Conservation (phyloP, 164 flowering plant genomes). For the Annona squamosa region DNA sequence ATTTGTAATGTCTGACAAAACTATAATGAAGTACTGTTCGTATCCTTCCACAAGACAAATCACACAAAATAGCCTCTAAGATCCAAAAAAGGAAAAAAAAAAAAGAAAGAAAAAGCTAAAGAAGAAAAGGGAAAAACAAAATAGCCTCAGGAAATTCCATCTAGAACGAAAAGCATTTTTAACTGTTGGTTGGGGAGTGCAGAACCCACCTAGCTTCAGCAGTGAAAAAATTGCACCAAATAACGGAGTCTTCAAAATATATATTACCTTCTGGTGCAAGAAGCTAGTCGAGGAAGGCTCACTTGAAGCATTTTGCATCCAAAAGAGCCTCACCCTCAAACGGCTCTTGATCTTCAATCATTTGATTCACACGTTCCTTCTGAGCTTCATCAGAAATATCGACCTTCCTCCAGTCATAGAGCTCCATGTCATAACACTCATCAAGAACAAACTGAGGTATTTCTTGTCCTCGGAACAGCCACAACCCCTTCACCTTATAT, state of each 20-base stretch:
- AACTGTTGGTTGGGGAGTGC: too few relatives aligned
- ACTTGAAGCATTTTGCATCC: slow-evolving; percentile 96
- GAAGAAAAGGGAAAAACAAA: not conserved
- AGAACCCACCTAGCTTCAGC: not conserved
- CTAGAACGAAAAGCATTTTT: not conserved
- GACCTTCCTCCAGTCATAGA: slow-evolving; percentile 73
- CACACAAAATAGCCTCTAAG: too few relatives aligned
- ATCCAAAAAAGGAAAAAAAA: too few relatives aligned
- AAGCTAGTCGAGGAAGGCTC: slow-evolving; percentile 10
- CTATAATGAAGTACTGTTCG: too few relatives aligned
- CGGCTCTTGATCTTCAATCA: slow-evolving; percentile 92
- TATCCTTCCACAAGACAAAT: too few relatives aligned
- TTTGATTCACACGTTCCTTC: slow-evolving; percentile 77
- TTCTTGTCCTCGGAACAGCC: slow-evolving; percentile 93
- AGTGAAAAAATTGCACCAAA: not conserved
- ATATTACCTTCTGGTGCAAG: not conserved
- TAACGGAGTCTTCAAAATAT: too few relatives aligned
- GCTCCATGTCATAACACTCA: slow-evolving; percentile 89
- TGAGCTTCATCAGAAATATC: slow-evolving; percentile 72
- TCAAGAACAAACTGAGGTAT: slow-evolving; percentile 72
- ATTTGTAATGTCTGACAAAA: too few relatives aligned
- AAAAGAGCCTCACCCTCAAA: slow-evolving; percentile 79
- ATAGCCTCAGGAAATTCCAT: not conserved
- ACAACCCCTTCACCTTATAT: slow-evolving; percentile 83
- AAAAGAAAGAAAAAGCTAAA: too few relatives aligned